Evolutionary conservation across 345 rosid genomes (phyloP).

Genomic region (Reutealis trisperma): DNA sequence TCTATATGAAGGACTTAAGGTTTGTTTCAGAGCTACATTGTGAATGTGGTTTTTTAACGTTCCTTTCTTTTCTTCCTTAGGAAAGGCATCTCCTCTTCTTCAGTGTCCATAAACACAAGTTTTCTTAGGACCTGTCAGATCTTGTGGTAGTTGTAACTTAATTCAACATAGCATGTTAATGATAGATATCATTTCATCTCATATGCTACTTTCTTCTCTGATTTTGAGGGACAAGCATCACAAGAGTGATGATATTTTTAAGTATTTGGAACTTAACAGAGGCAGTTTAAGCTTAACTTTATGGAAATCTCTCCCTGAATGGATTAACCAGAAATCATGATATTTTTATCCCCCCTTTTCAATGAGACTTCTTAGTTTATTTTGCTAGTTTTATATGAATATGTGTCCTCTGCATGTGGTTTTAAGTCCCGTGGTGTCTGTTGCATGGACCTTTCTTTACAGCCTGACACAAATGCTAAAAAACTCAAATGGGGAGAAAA

Average conservation of each 20-base stretch:
- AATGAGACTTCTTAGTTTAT: neutral
- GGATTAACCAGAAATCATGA: neutral
- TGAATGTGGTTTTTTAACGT: neutral
- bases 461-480: neutral
- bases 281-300: neutral
- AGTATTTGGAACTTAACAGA: neutral
- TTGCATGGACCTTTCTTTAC: neutral
- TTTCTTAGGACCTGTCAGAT: neutral
- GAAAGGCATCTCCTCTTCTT: neutral
- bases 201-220: neutral
- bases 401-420: neutral
- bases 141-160: neutral
- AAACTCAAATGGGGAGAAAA: neutral
- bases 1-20: constrained; percentile 94
- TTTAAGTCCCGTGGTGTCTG: neutral
- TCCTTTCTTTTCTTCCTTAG: neutral
- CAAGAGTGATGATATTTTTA: neutral
- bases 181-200: neutral
- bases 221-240: neutral
- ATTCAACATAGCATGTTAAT: neutral
- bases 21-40: constrained; percentile 27
- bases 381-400: neutral
- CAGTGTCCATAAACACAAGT: neutral
- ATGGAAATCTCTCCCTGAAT: neutral
- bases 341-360: neutral